Base-by-base conservation (phyloP, 306 rosid species). In the Vicia faba region DNA sequence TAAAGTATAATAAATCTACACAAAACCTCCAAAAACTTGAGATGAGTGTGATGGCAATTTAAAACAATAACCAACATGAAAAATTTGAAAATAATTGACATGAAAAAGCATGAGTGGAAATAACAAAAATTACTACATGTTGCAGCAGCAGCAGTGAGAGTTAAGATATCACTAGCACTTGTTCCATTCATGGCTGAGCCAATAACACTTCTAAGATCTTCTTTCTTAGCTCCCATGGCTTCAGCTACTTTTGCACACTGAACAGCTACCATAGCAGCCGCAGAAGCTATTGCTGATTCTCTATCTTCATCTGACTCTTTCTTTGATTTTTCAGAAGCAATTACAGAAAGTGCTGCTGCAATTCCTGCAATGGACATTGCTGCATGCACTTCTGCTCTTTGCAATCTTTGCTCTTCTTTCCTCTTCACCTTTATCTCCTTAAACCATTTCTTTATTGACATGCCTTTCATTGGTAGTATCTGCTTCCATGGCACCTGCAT, bases 191-290 rank as follows among this genome's bases (percentile, higher is more conserved):
- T 85, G 80, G 99, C 97, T 1, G 99, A 90, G 15, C 83, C 82
- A 25, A 93, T 85, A 2, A 80, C 82, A 57, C 62, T 79, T 75
- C 80, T 43, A 54, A 88, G 86, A 23, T 85, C 89, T 26, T 84
- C 90, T 76, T 85, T 85, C 75, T 84, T 88, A 51, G 96, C 97
- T 4, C 99, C 99, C 89, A 88, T 85, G 15, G 99, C 96, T 81
- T 90, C 92, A 13, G 99, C 97, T 20, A 93, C 86, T 78, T 90
- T 85, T 16, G 95, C 97, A 48, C 95, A 88, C 78, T 90, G 97
- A 11, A 89, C 85, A 1, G 96, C 97, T 1, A 93, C 96, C 79
- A 93, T 65, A 4, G 95, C 91, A 3, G 99, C 87, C 0, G 99
- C 99, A 50, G 99, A 88, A 55, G 97, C 96, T 69, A 90, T 70